Base-by-base conservation (phyloP, 78 protist species). In the Monocercomonoides exilis region DNA sequence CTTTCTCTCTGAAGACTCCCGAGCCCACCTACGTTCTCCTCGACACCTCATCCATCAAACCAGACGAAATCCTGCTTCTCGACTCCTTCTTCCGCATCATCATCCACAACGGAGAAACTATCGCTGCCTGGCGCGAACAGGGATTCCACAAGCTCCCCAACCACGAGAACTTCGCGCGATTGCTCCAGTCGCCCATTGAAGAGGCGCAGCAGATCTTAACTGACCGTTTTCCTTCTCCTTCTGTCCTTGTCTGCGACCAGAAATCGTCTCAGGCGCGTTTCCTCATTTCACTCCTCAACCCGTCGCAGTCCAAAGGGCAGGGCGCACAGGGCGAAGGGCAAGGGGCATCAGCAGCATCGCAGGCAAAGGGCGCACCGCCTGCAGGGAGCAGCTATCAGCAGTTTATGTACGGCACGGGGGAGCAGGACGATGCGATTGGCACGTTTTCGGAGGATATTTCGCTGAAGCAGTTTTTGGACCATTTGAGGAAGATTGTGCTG, bases 11-110 rank as follows among this genome's bases (percentile, higher is more conserved):
- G 77, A 44, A 77, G 42, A 1, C 44, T 42, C 84, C 0, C 84
- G 1, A 46, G n/a, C 86, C 70, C 86, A n/a, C 44, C 42, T 38
- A 2, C 54, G 85, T 4, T 33, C 92, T 91, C 11, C 92, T 94
- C 70, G 97, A 95, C 88, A 87, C 85, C 46, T 63, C 88, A 35
- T 77, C 88, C 6, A 90, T 96, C 77, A 4, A 80, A 0, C 88
- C 87, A 29, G 94, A 96, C 84, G 79, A 90, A 46, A 95, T 98
- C 44, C 94, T 98, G 34, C 90, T 98, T 34, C 95, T 96, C 81
- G 99, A 98, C 88, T 90, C 97, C 21, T 97, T 93, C 92, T 98
- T 98, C 95, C 90, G 91, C n/a, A 94, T 98, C 33, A 81, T 97
- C 54, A 90, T 98, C 45, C 95, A 89, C 94, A 93, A 91, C 84